Evolutionary conservation across 129 eudicot genomes (phyloP), one percentile per base, ranked within the genome.

Genomic region (Artemisia argyi): DNA sequence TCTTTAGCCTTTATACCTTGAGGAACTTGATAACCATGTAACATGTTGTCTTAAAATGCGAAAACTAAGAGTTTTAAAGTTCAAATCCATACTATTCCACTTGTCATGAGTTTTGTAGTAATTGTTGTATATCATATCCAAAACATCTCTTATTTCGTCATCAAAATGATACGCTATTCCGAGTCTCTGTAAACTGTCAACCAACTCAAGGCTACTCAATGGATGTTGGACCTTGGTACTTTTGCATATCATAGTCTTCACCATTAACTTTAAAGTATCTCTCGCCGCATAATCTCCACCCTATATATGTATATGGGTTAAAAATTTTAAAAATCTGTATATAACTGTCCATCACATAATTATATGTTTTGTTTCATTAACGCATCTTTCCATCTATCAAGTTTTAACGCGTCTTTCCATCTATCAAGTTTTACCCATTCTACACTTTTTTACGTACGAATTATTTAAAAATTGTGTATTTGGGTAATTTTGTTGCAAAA

Each of bases 111-210:
- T 26, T 65, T 65, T 49, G 61, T 12, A 71, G 67, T 54, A 30
- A 58, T 73, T 30, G 7, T 11, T 0, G 53, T 79, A 72, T 44
- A 79, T 48, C 64, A 35, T 16, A 16, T 65, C 58, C 56, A 79
- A 58, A 1, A 69, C 24, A 3, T 51, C 24, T 19, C 58, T 61
- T 77, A 77, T 63, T 69, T 80, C 84, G 3, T 69, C 69, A 2
- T 53, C 65, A 42, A 80, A 80, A 51, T 54, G 78, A 57, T 78
- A 72, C n/a, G 73, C 63, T 30, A 78, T 24, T 57, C 82, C 78
- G 1, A 80, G 77, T 70, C 80, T 75, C 22, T 75, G 69, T 76
- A 75, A 47, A 9, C 75, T 13, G 72, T 70, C 73, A 69, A 80
- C 19, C 47, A 80, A 4, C 69, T 70, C 77, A 6, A 75, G 72